Conservation (phyloP, 2,329 filamentous ascomycete species). For the Erysiphe pisi region DNA sequence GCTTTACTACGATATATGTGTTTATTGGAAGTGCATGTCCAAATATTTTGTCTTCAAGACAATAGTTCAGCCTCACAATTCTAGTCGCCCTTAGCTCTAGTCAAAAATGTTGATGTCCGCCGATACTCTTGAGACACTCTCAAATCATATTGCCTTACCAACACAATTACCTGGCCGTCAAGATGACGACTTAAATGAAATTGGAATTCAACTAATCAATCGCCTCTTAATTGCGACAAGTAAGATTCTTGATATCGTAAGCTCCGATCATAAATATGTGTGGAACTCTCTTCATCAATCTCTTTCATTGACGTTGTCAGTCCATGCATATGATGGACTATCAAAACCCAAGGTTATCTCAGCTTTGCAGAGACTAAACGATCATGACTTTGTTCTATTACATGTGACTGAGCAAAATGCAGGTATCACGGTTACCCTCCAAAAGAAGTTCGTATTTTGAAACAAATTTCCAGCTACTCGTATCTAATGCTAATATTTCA, state of each 20-base stretch:
- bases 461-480: no score
- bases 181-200: conserved; percentile 36
- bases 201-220: conserved; percentile 29
- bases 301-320: background rate
- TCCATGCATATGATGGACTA: background rate
- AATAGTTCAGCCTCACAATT: no score
- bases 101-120: no score
- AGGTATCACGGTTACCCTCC: conserved; percentile 39
- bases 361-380: background rate
- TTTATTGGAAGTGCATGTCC: no score
- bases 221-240: background rate
- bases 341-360: background rate
- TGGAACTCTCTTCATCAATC: conserved; percentile 25
- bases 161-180: conserved; percentile 38
- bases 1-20: no score
- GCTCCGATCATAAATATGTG: background rate
- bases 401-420: conserved; percentile 43
- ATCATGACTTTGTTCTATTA: conserved; percentile 37
- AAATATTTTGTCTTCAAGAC: no score
- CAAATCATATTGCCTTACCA: conserved; percentile 42
- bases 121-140: conserved; percentile 32
- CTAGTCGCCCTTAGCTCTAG: no score
- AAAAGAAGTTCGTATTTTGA: conserved; percentile 37
- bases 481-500: conserved; percentile 26
- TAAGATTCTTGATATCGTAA: background rate